These are phyloP conservation scores for Populus ilicifolia DNA, from an alignment of 345 rosid species.

Conservation along the genomic window DNA sequence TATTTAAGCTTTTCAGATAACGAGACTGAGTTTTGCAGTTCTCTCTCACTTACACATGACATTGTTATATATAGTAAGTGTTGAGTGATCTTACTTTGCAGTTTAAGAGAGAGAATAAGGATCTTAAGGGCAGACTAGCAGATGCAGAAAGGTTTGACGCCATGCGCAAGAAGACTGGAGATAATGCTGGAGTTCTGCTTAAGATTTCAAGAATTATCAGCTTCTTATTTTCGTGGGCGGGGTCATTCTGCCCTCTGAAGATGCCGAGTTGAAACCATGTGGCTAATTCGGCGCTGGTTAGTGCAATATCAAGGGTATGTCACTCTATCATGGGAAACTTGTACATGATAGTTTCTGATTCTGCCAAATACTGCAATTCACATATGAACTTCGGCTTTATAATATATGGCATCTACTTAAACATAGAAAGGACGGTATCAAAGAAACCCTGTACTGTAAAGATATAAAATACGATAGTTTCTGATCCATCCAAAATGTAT, in stretches of 20 bases:
- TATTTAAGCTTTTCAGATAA: not conserved
- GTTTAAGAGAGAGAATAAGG: constrained; percentile 46
- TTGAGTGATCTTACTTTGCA: constrained; percentile 16
- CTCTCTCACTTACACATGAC: no score
- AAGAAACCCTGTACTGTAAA: not conserved
- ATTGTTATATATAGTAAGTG: not conserved
- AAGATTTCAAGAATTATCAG: constrained; percentile 17
- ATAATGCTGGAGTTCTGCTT: constrained; percentile 9
- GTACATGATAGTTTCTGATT: not conserved
- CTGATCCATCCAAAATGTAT: not conserved
- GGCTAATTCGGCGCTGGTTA: not conserved
- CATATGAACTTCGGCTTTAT: not conserved
- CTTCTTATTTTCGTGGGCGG: constrained; percentile 16
- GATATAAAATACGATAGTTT: not conserved
- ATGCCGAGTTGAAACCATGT: constrained; percentile 7
- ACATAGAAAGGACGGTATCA: not conserved
- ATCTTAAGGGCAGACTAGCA: constrained; percentile 37
- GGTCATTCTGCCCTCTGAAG: constrained; percentile 6
- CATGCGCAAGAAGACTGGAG: constrained; percentile 6
- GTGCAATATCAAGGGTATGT: not conserved
- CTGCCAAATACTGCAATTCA: not conserved
- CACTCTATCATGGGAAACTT: not conserved
- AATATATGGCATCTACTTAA: not conserved
- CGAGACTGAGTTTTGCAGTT: no score
- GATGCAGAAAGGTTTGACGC: constrained; percentile 21